Base-by-base conservation (phyloP, 2,329 filamentous ascomycete species). In the Phoma sp. region DNA sequence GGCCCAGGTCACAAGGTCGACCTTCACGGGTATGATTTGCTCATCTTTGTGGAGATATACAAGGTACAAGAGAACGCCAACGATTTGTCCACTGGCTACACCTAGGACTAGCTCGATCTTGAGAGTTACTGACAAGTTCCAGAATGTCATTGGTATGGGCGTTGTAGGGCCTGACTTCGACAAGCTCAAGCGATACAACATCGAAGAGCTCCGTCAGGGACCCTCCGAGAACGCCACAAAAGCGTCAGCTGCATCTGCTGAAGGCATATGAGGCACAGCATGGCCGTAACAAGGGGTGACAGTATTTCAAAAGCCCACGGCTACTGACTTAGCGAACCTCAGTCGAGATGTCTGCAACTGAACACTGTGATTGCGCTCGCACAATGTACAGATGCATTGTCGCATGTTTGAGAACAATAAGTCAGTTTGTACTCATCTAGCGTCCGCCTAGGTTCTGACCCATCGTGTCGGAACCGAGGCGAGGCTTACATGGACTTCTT, bases 1-100 rank as follows among this genome's bases (percentile, higher is more conserved):
- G 85, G 86, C 42, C 77, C 81, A 9, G 81, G 81, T 32, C 91
- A 95, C 75, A 89, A 87, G 66, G 91, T 95, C 53, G 86, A 93
- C 65, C 82, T 96, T n/a, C 84, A 81, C 40, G 83, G 81, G n/a
- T 90, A 90, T 28, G 90, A 93, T 76, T 85, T 91, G 69, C 84
- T 93, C 26, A 88, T 95, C 62, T 76, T 93, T 57, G 85, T 95
- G 51, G 90, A 95, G 66, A 83, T 95, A 51, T 93, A 89, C 73
- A 87, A 92, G 83, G 90, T 91, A 81, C 63, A 81, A 70, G 57
- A 53, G 60, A 42, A 55, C 52, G 56, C 57, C 62, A 48, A n/a
- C 50, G 34, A 47, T 60, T 42, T 26, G 33, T 47, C 32, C 32
- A 26, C 26, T 29, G 36, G 42, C 25, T 33, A 53, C 39, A 39